Evolutionary conservation across 176 grass and related monocot genomes (phyloP), one percentile per base, ranked within the genome.

Genomic region (Dactylis glomerata): DNA sequence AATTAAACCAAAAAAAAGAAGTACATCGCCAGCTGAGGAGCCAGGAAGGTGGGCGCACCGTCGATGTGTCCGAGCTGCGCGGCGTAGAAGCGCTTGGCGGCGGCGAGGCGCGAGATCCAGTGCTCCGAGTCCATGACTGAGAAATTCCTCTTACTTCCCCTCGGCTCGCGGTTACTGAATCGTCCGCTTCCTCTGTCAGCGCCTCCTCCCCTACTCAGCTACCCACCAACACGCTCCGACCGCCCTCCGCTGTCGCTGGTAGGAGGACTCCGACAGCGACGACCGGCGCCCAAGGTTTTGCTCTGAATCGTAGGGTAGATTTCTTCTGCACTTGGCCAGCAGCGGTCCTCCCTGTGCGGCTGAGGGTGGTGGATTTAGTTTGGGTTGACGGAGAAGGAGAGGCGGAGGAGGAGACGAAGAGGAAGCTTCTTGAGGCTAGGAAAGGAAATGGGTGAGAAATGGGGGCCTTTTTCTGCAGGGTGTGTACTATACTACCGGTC

Each of bases 61-160:
- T 86, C 89, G 49, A 83, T 86, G 55, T 92, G 87, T 7, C 91
- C 91, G 61, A 88, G 87, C 83, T 87, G 93, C 47, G 83, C 85
- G 10, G 93, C 89, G 87, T 95, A 93, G 88, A 88, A 86, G 33
- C 96, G 88, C 91, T 98, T 98, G 46, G 93, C 93, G 58, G 93
- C 93, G 44, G 93, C 93, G 31, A 95, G 91, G 91, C 89, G 93
- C 61, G 96, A 95, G 93, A 95, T 95, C 96, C 96, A 98, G 85
- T 93, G 93, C 87, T 95, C 89, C 82, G 96, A 98, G 82, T 97
- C 92, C 94, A 97, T 94, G 89, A 26, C 27, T 46, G 40, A 3
- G 69, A 59, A 4, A 42, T 19, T 17, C 63, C 40, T n/a, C 12
- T 22, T 45, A 17, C 32, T 57, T 75, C 40, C 76, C 34, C 44